A percentile compares a stretch with the other conserved stretches of the same genome.
Evolutionary conservation across 2,329 filamentous ascomycete genomes (phyloP).

Genomic region (Botrytis hyacinthi): DNA sequence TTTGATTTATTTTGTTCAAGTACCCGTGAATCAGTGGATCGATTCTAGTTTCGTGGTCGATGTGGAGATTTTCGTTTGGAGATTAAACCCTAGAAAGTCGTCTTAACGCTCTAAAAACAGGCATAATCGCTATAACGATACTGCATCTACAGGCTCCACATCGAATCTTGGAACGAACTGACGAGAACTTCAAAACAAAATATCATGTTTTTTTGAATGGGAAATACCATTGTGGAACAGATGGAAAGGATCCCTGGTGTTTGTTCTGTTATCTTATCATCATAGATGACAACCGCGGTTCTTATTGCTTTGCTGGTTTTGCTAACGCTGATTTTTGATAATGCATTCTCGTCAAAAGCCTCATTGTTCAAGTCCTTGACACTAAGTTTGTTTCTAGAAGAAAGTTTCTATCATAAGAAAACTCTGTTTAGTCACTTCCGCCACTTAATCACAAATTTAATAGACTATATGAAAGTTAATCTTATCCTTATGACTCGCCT

Average conservation of each 20-base stretch:
- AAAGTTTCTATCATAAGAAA: neutral
- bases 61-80: slow-evolving; percentile 3
- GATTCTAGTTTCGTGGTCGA: neutral
- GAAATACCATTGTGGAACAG: neutral
- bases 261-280: neutral
- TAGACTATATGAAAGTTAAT: neutral
- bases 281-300: neutral
- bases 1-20: neutral
- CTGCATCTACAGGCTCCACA: neutral
- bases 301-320: neutral
- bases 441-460: neutral
- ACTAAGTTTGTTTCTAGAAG: slow-evolving; percentile 2
- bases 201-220: neutral
- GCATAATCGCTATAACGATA: neutral
- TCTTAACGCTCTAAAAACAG: neutral
- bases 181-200: neutral
- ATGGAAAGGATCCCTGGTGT: neutral
- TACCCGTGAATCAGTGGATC: neutral
- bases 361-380: neutral
- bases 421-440: neutral
- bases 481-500: neutral
- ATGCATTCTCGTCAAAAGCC: neutral
- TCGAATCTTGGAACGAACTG: neutral
- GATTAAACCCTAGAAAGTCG: neutral
- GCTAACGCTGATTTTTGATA: neutral